Percentiles rank a stretch among this genome's conserved stretches.
Evolutionary conservation across 192 early-diverging fungal genomes (phyloP).

Genomic region (Oehlia diaphana): DNA sequence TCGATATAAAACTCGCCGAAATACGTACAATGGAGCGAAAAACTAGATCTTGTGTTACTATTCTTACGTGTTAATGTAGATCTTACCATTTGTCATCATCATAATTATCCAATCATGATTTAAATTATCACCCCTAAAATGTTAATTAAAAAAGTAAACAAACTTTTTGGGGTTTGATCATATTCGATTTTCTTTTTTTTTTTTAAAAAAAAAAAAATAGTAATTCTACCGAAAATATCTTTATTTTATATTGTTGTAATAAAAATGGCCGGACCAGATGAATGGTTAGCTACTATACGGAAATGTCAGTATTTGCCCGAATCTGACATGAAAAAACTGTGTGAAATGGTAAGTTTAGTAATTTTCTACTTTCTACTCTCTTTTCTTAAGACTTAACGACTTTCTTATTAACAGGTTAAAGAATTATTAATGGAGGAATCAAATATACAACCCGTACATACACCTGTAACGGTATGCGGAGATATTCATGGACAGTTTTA

Average conservation of each 20-base stretch:
- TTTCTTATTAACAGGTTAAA: constrained; percentile 69
- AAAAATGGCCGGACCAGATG: constrained; percentile 79
- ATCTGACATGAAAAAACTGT: constrained; percentile 94
- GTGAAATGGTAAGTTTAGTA: constrained; percentile 80
- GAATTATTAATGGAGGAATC: constrained; percentile 98
- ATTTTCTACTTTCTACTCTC: not conserved
- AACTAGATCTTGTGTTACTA: too few relatives aligned
- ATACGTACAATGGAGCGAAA: too few relatives aligned
- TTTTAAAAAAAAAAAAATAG: not conserved
- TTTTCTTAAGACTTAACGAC: not conserved
- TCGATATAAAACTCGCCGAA: too few relatives aligned
- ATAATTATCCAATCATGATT: not conserved
- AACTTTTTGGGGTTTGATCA: too few relatives aligned
- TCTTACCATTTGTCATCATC: too few relatives aligned
- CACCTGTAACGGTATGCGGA: constrained; percentile 97
- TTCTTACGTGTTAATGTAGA: too few relatives aligned
- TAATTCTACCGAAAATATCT: not conserved
- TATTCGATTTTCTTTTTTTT: not conserved
- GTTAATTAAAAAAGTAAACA: too few relatives aligned
- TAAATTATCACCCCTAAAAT: not conserved
- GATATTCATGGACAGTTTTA: constrained; percentile 99
- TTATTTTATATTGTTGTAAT: not conserved
- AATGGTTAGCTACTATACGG: constrained; percentile 92
- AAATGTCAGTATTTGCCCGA: constrained; percentile 94
- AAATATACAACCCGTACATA: constrained; percentile 94